Evolutionary conservation across 1,284 basidiomycete species (phyloP).

Genomic region (Inonotus obliquus): DNA sequence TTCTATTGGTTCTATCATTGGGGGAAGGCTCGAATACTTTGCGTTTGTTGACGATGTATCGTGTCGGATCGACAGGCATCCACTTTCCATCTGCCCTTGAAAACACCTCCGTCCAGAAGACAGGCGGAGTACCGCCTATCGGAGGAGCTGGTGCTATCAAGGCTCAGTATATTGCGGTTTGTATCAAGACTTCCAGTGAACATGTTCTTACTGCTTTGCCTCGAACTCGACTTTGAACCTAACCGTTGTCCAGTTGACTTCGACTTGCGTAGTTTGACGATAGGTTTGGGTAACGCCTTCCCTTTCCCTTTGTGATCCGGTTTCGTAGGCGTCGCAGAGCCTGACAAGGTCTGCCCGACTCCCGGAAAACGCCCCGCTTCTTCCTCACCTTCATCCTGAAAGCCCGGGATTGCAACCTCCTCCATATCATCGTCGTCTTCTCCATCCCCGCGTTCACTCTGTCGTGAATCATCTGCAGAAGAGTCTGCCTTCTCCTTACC

Average conservation of each 20-base stretch:
- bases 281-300: constrained; percentile 34
- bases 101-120: constrained; percentile 98
- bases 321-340: constrained; percentile 22
- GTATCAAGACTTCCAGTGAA: neutral
- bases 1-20: constrained; percentile 65
- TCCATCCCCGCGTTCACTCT: constrained; percentile 5
- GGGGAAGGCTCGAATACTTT: constrained; percentile 78
- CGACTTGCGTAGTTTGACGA: constrained; percentile 51
- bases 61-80: constrained; percentile 90
- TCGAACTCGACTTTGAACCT: constrained; percentile 8
- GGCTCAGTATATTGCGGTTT: neutral
- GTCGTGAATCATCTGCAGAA: constrained; percentile 11
- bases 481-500: constrained; percentile 17
- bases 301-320: constrained; percentile 24
- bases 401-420: constrained; percentile 30
- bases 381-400: constrained; percentile 12
- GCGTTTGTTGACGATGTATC: constrained; percentile 75
- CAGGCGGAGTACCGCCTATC: constrained; percentile 55
- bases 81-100: constrained; percentile 88
- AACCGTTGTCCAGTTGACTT: constrained; percentile 43
- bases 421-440: constrained; percentile 38
- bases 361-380: constrained; percentile 16
- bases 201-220: constrained; percentile 5
- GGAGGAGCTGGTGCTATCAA: constrained; percentile 32
- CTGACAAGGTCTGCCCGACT: constrained; percentile 16